phyloP scores from a whole-genome alignment of 116 monocot species.

The Zostera marina region DNA sequence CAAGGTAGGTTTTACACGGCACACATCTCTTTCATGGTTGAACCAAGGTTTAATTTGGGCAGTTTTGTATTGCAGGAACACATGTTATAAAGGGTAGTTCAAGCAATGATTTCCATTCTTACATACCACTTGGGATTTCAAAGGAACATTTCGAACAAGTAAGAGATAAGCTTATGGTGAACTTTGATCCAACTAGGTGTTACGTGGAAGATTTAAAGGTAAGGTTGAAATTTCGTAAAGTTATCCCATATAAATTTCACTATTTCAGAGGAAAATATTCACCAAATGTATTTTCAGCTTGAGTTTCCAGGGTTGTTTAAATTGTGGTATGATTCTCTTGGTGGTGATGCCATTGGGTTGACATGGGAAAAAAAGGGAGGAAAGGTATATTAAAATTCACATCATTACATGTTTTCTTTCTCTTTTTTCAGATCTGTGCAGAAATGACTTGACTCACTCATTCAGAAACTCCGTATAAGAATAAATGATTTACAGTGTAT shows the following conservation, averaged over 20 bases:
- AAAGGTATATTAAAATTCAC: constrained; percentile 23
- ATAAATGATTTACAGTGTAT: background rate
- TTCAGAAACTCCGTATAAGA: too few species aligned
- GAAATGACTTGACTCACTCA: too few species aligned
- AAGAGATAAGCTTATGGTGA: constrained; percentile 58
- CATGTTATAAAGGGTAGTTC: constrained; percentile 48
- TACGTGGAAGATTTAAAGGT: constrained; percentile 66
- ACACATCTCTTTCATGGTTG: background rate
- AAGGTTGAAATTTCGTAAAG: background rate
- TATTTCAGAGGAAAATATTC: background rate
- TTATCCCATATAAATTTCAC: background rate
- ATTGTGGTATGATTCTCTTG: constrained; percentile 82
- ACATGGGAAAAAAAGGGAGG: constrained; percentile 56
- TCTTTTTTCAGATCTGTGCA: background rate
- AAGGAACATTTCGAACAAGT: constrained; percentile 27
- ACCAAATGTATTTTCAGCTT: constrained; percentile 25
- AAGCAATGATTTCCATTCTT: constrained; percentile 59
- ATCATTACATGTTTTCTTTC: too few species aligned
- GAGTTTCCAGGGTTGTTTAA: constrained; percentile 45
- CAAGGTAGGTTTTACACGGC: constrained; percentile 27
- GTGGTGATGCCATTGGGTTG: constrained; percentile 78
- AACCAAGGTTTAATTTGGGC: background rate
- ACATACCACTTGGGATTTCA: constrained; percentile 15
- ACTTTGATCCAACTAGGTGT: constrained; percentile 71
- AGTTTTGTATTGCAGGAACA: constrained; percentile 45